These are phyloP conservation scores for Conidiobolus coronatus DNA, from an alignment of 371 early-diverging fungal species.

Conservation along the genomic window DNA sequence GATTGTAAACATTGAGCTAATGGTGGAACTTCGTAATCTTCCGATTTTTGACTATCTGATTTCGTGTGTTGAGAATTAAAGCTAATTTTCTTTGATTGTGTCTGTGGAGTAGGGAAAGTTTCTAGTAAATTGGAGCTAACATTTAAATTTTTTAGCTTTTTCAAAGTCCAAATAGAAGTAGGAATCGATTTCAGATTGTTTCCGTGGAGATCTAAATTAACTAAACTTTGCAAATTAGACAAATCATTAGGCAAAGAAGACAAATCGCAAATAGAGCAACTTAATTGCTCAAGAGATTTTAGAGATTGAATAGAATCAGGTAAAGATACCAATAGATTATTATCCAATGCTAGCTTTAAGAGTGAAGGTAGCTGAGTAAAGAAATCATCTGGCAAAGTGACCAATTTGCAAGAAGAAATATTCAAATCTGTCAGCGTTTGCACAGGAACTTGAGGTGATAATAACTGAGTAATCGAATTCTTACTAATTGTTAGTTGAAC, in stretches of 20 bases:
- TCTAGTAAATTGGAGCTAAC: constrained; percentile 56
- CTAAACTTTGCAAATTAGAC: constrained; percentile 21
- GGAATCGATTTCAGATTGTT: constrained; percentile 55
- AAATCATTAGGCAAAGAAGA: constrained; percentile 34
- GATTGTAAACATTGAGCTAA: constrained; percentile 28
- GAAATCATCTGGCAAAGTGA: constrained; percentile 31
- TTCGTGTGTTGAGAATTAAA: not conserved
- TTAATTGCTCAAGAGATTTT: constrained; percentile 23
- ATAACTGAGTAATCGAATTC: constrained; percentile 29
- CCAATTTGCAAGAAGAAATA: constrained; percentile 41
- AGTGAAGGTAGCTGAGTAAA: constrained; percentile 27
- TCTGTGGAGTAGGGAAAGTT: constrained; percentile 16
- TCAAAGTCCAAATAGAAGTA: constrained; percentile 65
- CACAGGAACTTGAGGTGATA: not conserved
- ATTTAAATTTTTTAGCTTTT: constrained; percentile 36
- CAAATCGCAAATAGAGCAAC: constrained; percentile 42
- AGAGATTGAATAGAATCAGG: constrained; percentile 34
- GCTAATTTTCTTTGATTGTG: not conserved
- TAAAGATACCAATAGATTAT: constrained; percentile 43
- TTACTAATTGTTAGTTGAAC: constrained; percentile 19
- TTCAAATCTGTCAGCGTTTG: constrained; percentile 23
- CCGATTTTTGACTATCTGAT: constrained; percentile 6
- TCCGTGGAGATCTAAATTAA: constrained; percentile 29
- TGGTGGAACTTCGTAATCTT: constrained; percentile 17
- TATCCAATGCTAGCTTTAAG: constrained; percentile 32